Evolutionary conservation across 495 filamentous ascomycete species (phyloP), one percentile per base, ranked within the genome.

Genomic region (Penicillium flavigenum): DNA sequence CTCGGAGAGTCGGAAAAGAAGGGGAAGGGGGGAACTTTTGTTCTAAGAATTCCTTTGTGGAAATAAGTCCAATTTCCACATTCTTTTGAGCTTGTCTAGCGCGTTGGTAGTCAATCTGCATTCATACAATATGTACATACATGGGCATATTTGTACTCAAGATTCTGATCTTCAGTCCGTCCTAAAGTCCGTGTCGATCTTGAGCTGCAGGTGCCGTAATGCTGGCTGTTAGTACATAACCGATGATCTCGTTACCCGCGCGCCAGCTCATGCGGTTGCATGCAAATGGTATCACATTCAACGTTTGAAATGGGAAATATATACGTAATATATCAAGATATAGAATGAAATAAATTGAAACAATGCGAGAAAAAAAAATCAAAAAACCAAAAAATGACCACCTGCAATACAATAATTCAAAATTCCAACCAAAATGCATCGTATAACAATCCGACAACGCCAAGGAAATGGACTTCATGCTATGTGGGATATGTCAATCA

Each of bases 241-340:
- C n/a, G 47, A 51, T 52, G 32, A 39, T 52, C 34, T 22, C 17
- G 16, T 26, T 43, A 53, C 51, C 51, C 51, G 51, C 51, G 51
- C 51, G 51, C 24, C 51, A 53, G 51, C 7, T 11, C 6, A 41
- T 34, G 31, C 31, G 29, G 5, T 38, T 50, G 36, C 4, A 53
- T 53, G 51, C 51, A 43, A 42, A 53, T 44, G 38, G 43, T 43
- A 53, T 53, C 51, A 53, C 51, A 43, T 53, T 53, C 17, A 14
- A 22, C 22, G 22, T 22, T 22, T 2, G 22, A 43, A 29, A n/a
- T n/a, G 24, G 43, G 16, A 12, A 12, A 41, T 19, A 38, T 38
- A 14, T n/a, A 38, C 10, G 31, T 19, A 27, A 42, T n/a, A 52
- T 52, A 19, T 41, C 34, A 20, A 51, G 22, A 29, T 22, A 9